phyloP scores from a whole-genome alignment of 768 basidiomycete species.

The Rossbeevera mucosa region DNA sequence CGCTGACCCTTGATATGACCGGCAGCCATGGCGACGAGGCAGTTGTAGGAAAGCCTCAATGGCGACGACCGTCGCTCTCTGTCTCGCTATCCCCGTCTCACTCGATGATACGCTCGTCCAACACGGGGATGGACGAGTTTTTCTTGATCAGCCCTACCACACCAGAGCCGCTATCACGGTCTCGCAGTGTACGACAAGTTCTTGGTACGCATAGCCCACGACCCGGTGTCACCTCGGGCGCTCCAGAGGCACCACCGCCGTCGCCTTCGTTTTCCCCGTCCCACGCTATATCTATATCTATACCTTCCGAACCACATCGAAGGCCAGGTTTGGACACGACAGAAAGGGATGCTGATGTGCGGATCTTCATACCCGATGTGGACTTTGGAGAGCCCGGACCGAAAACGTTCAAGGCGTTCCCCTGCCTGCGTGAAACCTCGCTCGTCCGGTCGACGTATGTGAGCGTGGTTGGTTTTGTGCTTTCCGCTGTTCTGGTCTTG shows the following conservation, averaged over 20 bases:
- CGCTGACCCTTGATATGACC: slow-evolving; percentile 4
- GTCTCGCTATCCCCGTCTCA: slow-evolving; percentile 11
- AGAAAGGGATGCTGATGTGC: neutral
- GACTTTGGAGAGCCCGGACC: neutral
- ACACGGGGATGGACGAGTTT: slow-evolving; percentile 21
- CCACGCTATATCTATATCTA: neutral
- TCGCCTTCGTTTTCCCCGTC: neutral
- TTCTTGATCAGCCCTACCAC: slow-evolving; percentile 12
- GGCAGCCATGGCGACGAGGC: neutral
- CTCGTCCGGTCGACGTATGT: neutral
- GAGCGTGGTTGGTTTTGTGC: neutral
- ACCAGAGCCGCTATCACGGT: neutral
- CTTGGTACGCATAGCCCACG: slow-evolving; percentile 3
- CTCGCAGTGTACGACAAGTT: slow-evolving; percentile 5
- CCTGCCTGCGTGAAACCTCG: neutral
- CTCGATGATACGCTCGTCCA: slow-evolving; percentile 14
- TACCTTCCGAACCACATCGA: neutral
- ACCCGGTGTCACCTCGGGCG: neutral
- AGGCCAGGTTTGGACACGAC: neutral
- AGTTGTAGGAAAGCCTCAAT: neutral
- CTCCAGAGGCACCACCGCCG: neutral
- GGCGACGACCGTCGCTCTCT: slow-evolving; percentile 13
- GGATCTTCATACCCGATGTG: slow-evolving; percentile 1
- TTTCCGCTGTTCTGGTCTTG: neutral
- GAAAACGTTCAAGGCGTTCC: neutral